Base-by-base conservation (phyloP, 2,329 filamentous ascomycete genomes). In the Cordyceps tenuipes region DNA sequence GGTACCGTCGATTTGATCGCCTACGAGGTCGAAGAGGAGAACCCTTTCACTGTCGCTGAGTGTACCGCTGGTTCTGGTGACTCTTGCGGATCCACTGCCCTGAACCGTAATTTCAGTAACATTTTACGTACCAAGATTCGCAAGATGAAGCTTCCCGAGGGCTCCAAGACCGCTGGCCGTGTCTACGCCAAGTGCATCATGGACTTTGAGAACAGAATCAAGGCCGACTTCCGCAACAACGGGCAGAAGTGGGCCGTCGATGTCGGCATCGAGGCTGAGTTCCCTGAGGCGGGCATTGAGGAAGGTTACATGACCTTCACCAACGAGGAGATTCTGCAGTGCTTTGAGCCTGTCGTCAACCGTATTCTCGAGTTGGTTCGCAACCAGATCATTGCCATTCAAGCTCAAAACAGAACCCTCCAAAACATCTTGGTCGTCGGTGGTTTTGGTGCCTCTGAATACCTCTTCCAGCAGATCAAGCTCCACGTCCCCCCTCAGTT, bases 271-370 rank as follows among this genome's bases (percentile, higher is more conserved):
- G 94, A 99, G 79, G 91, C 93, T 48, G 94, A 97, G 71, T 97
- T 95, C 78, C 93, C 93, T 44, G 94, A 97, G 71, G 94, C 94
- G 36, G 92, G 91, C 67, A 97, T 99, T 67, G 94, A 97, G 77
- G 94, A 99, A 75, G 93, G 94, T 55, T 97, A 97, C 79, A 99
- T 99, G 94, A 97, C 93, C 2, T 99, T 99, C 73, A 97, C 92
- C 63, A 97, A 99, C 72, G 94, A 97, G 76, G 94, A 99, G 76
- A 97, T 99, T 68, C 81, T 99, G 67, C 93, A 97, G 77, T 97
- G 94, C 78, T 99, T 97, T 73, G 93, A 97, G 79, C 94, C 94
- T 13, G 94, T 99, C 10, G 93, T 97, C 60, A 97, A 97, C 79
- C 84, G 94, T 61, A 97, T 99, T 71, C 78, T 97, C 67, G 94